phyloP scores from a whole-genome alignment of 2,329 filamentous ascomycete species.

The Cryphonectria japonica region DNA sequence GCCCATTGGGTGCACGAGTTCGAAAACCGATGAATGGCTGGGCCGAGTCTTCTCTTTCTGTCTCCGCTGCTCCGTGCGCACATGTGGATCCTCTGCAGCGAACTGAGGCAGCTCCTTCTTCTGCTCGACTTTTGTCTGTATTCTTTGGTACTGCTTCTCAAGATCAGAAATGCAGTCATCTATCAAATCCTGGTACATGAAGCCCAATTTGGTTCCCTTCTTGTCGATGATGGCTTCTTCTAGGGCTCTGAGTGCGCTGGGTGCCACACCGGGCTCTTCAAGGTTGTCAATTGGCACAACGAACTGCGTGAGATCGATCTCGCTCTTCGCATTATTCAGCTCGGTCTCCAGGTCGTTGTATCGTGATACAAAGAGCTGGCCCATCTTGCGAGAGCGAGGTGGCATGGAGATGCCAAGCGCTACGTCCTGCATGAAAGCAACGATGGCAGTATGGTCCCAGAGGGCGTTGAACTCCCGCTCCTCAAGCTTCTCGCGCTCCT shows the following conservation, averaged over 20 bases:
- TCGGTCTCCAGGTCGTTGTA: slow-evolving; percentile 42
- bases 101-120: slow-evolving; percentile 32
- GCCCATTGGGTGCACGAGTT: slow-evolving; percentile 33
- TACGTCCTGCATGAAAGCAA: slow-evolving; percentile 46
- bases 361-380: slow-evolving; percentile 41
- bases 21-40: slow-evolving; percentile 40
- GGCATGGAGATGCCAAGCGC: slow-evolving; percentile 42
- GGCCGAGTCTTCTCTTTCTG: slow-evolving; percentile 51
- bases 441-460: slow-evolving; percentile 42
- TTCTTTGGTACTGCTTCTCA: slow-evolving; percentile 35
- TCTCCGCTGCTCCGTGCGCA: slow-evolving; percentile 40
- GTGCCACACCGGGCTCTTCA: slow-evolving; percentile 44
- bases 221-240: slow-evolving; percentile 44
- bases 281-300: slow-evolving; percentile 48
- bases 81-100: slow-evolving; percentile 31
- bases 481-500: slow-evolving; percentile 40
- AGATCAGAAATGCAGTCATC: slow-evolving; percentile 43
- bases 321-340: slow-evolving; percentile 42
- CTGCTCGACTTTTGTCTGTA: slow-evolving; percentile 33
- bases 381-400: slow-evolving; percentile 43
- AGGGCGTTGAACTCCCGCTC: slow-evolving; percentile 43
- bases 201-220: slow-evolving; percentile 45
- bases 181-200: slow-evolving; percentile 49
- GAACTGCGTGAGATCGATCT: slow-evolving; percentile 46
- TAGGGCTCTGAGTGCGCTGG: slow-evolving; percentile 41